These are phyloP conservation scores for Arthrobotrys megalospora DNA, from an alignment of 2,329 filamentous ascomycete genomes.

Conservation along the genomic window DNA sequence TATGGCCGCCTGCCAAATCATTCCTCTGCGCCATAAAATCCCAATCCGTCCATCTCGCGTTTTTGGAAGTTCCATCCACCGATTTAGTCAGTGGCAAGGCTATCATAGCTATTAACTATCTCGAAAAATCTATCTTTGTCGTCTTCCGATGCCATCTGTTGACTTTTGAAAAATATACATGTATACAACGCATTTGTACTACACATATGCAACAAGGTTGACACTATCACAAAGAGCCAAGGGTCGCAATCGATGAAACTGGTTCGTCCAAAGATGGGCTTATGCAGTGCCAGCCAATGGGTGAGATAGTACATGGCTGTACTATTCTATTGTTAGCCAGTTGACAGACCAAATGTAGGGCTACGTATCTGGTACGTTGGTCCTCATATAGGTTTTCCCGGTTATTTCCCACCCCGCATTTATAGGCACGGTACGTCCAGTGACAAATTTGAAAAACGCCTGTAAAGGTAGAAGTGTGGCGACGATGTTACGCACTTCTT, in stretches of 20 bases:
- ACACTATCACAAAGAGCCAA: not conserved
- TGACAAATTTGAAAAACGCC: not conserved
- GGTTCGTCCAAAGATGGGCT: not conserved
- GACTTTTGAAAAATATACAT: not conserved
- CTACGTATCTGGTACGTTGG: not conserved
- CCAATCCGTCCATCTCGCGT: slow-evolving; percentile 42
- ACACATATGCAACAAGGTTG: slow-evolving; percentile 15
- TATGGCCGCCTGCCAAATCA: not conserved
- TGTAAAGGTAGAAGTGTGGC: not conserved
- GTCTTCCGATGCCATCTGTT: slow-evolving; percentile 3
- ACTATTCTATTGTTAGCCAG: not conserved
- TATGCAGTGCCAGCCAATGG: not conserved
- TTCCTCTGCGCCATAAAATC: not conserved
- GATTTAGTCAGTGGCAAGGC: slow-evolving; percentile 16
- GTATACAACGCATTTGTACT: slow-evolving; percentile 15
- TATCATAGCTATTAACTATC: slow-evolving; percentile 8
- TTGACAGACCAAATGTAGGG: not conserved
- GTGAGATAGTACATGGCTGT: not conserved
- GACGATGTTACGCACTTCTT: slow-evolving; percentile 13
- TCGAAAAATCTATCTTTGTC: slow-evolving; percentile 29
- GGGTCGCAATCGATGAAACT: not conserved
- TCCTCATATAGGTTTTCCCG: not conserved
- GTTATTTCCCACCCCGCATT: not conserved
- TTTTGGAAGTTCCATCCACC: slow-evolving; percentile 19
- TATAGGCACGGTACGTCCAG: not conserved